phyloP scores from a whole-genome alignment of 345 rosid species.

The Turritis glabra region DNA sequence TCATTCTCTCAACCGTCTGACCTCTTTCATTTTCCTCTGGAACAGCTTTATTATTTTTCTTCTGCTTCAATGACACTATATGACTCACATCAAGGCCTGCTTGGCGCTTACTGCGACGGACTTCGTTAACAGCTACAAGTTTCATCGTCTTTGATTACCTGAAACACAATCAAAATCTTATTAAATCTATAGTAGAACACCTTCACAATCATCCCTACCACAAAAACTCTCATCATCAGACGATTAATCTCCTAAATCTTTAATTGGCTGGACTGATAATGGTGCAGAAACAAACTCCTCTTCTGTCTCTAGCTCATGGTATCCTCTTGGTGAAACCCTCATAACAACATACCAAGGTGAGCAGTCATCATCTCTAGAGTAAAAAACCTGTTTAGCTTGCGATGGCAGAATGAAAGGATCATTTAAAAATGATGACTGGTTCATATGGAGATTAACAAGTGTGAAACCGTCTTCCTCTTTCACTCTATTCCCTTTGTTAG shows the following conservation, averaged over 20 bases:
- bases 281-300: neutral
- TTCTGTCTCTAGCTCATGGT: neutral
- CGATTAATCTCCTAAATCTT: neutral
- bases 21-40: neutral
- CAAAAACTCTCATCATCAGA: neutral
- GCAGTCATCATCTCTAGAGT: too few relatives aligned
- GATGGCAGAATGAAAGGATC: neutral
- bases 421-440: neutral
- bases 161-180: neutral
- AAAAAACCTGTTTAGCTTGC: neutral
- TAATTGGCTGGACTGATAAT: neutral
- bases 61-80: neutral
- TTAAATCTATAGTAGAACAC: neutral
- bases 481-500: too few relatives aligned
- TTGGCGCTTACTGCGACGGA: neutral
- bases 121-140: neutral
- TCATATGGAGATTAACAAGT: neutral
- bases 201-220: slow-evolving; percentile 1
- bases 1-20: too few relatives aligned
- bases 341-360: too few relatives aligned
- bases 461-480: too few relatives aligned
- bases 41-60: neutral
- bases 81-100: neutral
- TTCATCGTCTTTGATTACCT: neutral
- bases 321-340: neutral